These are phyloP conservation scores for Malania oleifera DNA, from an alignment of 164 flowering plant genomes.

Conservation along the genomic window DNA sequence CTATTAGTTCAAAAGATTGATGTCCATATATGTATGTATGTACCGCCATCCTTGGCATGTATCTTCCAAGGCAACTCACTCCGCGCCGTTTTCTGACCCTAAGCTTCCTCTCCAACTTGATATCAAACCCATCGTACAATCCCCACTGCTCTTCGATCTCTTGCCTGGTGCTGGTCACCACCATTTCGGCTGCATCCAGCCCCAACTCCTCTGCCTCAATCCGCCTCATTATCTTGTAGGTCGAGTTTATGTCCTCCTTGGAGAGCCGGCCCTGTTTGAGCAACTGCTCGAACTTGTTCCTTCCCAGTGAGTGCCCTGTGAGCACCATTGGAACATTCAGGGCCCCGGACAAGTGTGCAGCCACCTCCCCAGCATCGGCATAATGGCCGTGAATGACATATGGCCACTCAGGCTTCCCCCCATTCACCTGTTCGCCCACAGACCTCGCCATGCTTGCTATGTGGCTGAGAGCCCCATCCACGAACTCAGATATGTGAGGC, in stretches of 20 bases:
- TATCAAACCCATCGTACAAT: conserved; percentile 77
- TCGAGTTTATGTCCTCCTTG: conserved; percentile 61
- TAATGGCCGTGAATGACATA: conserved; percentile 86
- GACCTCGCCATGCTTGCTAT: conserved; percentile 68
- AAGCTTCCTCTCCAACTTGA: conserved; percentile 73
- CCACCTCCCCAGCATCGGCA: conserved; percentile 83
- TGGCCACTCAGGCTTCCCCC: conserved; percentile 70
- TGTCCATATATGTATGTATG: conserved; percentile 5
- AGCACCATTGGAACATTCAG: conserved; percentile 81
- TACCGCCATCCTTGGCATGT: conserved; percentile 92
- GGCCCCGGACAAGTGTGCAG: conserved; percentile 64
- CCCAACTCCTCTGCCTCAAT: conserved; percentile 78
- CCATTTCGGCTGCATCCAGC: conserved; percentile 82
- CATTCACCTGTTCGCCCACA: conserved; percentile 55
- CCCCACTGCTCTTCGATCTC: conserved; percentile 97
- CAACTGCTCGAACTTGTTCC: conserved; percentile 84
- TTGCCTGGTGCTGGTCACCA: conserved; percentile 85
- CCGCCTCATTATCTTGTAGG: conserved; percentile 77
- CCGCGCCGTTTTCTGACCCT: conserved; percentile 65
- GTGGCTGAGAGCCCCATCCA: conserved; percentile 65
- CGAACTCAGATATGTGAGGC: conserved; percentile 81
- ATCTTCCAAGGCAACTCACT: conserved; percentile 72
- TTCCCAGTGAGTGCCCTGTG: conserved; percentile 77
- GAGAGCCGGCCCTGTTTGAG: conserved; percentile 74
- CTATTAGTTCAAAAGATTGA: no score